Evolutionary conservation across 495 filamentous ascomycete species (phyloP), one percentile per base, ranked within the genome.

Genomic region (Physcia stellaris): DNA sequence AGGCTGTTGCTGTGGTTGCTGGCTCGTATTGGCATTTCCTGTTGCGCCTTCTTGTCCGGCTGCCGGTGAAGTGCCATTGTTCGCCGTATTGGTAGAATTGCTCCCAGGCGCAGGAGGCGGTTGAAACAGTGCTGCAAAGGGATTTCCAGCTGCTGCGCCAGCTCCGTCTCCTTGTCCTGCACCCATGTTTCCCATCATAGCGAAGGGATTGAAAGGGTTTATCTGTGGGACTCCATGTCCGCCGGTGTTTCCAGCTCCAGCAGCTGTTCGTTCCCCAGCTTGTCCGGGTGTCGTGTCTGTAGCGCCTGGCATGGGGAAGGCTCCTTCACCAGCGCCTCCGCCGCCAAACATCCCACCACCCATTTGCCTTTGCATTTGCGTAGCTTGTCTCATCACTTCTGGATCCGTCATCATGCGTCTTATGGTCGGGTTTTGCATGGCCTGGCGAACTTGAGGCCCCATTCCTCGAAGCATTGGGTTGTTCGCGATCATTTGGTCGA

Each of bases 401-500:
- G 92, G 92, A 50, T 92, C 85, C n/a, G 87, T 88, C 71, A 99
- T 77, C 85, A 96, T 93, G 15, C 82, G 71, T 42, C 92, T 74
- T 53, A 95, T 87, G 37, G 82, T 70, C 0, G 86, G 85, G 18
- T 83, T 86, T 41, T 81, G 73, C 50, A 99, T 68, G 58, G 94
- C 76, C 50, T 88, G 70, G 37, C 84, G 80, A 15, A 79, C 81
- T 39, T 80, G 75, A 16, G 86, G 86, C 22, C 79, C 73, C 62
- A 85, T 84, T 41, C 79, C 73, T 35, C 84, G 82, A 3, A 95
- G 71, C 72, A 85, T 77, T 6, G 92, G 92, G 54, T 87, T 92
- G 35, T 79, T 71, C 41, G 80, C 71, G 39, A 93, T 85, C 74
- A 96, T 86, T 69, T 87, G 79, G 45, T 95, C 83, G 45, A 96